These are phyloP conservation scores for Pezicula radicicola DNA, from an alignment of 2,329 filamentous ascomycete genomes.

Conservation along the genomic window DNA sequence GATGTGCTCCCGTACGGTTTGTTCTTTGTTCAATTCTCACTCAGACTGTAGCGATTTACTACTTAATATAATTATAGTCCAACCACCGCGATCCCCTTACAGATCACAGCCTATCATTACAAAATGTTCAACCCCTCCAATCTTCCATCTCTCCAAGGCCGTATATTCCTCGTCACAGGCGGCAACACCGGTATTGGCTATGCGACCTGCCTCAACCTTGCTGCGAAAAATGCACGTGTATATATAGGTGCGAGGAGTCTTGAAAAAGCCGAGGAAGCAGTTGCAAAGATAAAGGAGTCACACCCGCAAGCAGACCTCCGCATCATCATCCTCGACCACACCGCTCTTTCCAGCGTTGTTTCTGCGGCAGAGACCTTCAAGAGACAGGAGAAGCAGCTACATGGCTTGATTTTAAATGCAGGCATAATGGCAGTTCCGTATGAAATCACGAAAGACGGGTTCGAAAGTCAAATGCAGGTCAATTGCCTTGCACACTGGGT, in stretches of 20 bases:
- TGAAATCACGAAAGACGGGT: slow-evolving; percentile 26
- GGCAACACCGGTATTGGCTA: slow-evolving; percentile 35
- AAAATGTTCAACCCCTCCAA: slow-evolving; percentile 14
- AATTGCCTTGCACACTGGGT: slow-evolving; percentile 33
- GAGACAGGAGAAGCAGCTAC: slow-evolving; percentile 27
- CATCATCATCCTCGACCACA: slow-evolving; percentile 19
- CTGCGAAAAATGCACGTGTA: slow-evolving; percentile 43
- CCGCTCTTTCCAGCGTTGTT: slow-evolving; percentile 23
- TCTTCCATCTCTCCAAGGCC: slow-evolving; percentile 36
- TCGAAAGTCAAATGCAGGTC: slow-evolving; percentile 32
- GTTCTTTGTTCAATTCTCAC: too few relatives aligned
- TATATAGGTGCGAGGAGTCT: slow-evolving; percentile 45
- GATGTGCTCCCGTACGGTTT: too few relatives aligned
- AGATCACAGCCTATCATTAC: neutral
- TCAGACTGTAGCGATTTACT: neutral
- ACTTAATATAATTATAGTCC: neutral
- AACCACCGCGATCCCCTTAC: neutral
- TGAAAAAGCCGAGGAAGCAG: slow-evolving; percentile 32
- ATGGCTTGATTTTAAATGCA: slow-evolving; percentile 43
- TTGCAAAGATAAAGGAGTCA: slow-evolving; percentile 25
- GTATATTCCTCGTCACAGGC: slow-evolving; percentile 39
- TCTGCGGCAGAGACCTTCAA: slow-evolving; percentile 25
- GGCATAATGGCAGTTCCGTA: slow-evolving; percentile 38
- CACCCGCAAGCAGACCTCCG: slow-evolving; percentile 46
- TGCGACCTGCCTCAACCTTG: slow-evolving; percentile 45